Percentiles rank a stretch among this genome's conserved stretches.
These are phyloP conservation scores for Plasmopara halstedii DNA, from an alignment of 352 stramenopile genomes.

Conservation along the genomic window DNA sequence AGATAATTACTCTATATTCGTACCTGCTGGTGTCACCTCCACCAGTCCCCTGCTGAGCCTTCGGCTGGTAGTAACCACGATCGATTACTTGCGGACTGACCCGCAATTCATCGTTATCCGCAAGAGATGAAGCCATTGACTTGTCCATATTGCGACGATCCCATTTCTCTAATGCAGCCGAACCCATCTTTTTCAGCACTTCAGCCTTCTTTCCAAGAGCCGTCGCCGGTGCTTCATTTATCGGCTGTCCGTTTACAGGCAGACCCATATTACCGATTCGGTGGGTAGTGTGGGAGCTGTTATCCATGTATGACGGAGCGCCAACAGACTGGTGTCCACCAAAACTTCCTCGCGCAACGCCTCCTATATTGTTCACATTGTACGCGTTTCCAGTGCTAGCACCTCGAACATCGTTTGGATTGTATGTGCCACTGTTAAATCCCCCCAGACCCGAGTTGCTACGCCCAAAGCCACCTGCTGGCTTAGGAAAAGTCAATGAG, in stretches of 20 bases:
- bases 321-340: conserved; percentile 12
- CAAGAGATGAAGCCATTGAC: conserved; percentile 82
- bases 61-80: conserved; percentile 68
- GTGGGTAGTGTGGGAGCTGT: conserved; percentile 36
- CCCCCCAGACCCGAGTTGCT: conserved; percentile 31
- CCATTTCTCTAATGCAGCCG: conserved; percentile 73
- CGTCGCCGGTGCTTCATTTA: conserved; percentile 35
- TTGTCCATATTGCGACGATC: conserved; percentile 87
- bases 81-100: conserved; percentile 57
- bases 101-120: conserved; percentile 78
- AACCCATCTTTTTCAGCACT: conserved; percentile 75
- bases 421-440: conserved; percentile 42
- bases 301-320: conserved; percentile 40
- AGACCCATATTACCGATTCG: conserved; percentile 37
- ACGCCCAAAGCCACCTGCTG: conserved; percentile 24
- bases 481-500: conserved; percentile 67
- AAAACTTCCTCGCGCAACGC: conserved; percentile 9
- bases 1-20: not conserved
- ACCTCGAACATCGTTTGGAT: conserved; percentile 29
- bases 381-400: conserved; percentile 23
- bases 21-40: conserved; percentile 73
- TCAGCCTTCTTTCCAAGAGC: conserved; percentile 71
- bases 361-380: conserved; percentile 20
- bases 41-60: conserved; percentile 47
- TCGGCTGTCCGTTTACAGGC: conserved; percentile 39